Conservation (phyloP, 371 early-diverging fungal genomes). For the Rhizopus stolonifer region DNA sequence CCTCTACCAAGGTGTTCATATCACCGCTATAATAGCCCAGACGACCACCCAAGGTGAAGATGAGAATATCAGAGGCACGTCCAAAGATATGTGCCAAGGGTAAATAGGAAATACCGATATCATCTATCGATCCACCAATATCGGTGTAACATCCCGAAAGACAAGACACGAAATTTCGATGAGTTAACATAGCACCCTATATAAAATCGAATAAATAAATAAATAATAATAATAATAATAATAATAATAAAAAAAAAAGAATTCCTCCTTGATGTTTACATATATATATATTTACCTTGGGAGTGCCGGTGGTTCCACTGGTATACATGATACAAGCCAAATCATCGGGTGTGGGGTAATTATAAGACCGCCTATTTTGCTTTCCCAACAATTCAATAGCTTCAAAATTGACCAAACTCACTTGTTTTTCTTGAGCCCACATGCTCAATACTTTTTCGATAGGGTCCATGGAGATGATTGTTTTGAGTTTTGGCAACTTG, state of each 20-base stretch:
- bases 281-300: slow-evolving; percentile 41
- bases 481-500: slow-evolving; percentile 59
- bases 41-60: slow-evolving; percentile 46
- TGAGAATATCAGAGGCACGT: slow-evolving; percentile 47
- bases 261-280: no score
- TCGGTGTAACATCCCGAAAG: slow-evolving; percentile 10
- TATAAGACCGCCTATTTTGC: slow-evolving; percentile 35
- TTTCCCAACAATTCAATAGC: slow-evolving; percentile 64
- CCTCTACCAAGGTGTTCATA: slow-evolving; percentile 74
- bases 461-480: slow-evolving; percentile 75
- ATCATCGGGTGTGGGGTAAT: slow-evolving; percentile 52
- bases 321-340: slow-evolving; percentile 96
- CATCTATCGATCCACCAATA: slow-evolving; percentile 26
- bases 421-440: slow-evolving; percentile 53
- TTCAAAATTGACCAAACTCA: slow-evolving; percentile 53
- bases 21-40: slow-evolving; percentile 90
- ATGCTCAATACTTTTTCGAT: slow-evolving; percentile 44
- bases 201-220: no score
- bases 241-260: no score
- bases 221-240: no score
- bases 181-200: slow-evolving; percentile 57
- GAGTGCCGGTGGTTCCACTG: slow-evolving; percentile 85
- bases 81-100: slow-evolving; percentile 96
- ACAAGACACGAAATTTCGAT: slow-evolving; percentile 50
- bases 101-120: slow-evolving; percentile 66